Evolutionary conservation across 176 grass and related monocot species (phyloP).

Genomic region (Miscanthus lutarioriparius): DNA sequence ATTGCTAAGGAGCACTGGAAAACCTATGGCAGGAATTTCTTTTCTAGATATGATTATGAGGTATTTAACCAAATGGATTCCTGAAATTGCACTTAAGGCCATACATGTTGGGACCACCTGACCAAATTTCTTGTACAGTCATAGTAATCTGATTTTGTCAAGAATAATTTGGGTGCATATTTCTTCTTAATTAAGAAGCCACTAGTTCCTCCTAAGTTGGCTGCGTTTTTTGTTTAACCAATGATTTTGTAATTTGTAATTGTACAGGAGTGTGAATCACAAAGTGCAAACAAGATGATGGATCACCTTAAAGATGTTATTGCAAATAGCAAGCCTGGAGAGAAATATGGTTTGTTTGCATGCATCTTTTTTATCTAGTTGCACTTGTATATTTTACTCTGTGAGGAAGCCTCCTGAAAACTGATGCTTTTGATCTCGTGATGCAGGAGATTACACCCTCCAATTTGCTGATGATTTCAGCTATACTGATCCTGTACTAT

Average conservation of each 20-base stretch:
- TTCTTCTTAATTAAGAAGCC: background rate
- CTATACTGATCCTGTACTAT: conserved; percentile 74
- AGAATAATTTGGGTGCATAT: background rate
- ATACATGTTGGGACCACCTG: background rate
- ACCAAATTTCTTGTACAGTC: background rate
- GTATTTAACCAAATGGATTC: conserved; percentile 40
- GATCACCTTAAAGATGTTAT: conserved; percentile 74
- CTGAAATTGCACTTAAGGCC: background rate
- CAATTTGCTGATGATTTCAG: conserved; percentile 89
- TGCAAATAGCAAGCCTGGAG: conserved; percentile 52
- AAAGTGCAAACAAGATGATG: conserved; percentile 77
- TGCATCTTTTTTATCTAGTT: conserved; percentile 14
- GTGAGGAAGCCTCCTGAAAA: background rate
- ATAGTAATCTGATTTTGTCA: background rate
- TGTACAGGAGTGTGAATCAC: conserved; percentile 73
- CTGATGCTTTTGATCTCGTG: conserved; percentile 19
- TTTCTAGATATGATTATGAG: conserved; percentile 96
- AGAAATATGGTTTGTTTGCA: conserved; percentile 60
- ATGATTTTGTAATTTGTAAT: background rate
- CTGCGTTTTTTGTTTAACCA: background rate
- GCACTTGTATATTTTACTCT: background rate
- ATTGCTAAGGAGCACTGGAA: conserved; percentile 91
- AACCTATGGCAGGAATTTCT: conserved; percentile 90
- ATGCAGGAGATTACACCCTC: conserved; percentile 67
- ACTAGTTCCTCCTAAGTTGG: background rate